A percentile compares a stretch with the other conserved stretches of the same genome.
These are phyloP conservation scores for Amanita subjunquillea DNA, from an alignment of 768 basidiomycete genomes.

Conservation along the genomic window DNA sequence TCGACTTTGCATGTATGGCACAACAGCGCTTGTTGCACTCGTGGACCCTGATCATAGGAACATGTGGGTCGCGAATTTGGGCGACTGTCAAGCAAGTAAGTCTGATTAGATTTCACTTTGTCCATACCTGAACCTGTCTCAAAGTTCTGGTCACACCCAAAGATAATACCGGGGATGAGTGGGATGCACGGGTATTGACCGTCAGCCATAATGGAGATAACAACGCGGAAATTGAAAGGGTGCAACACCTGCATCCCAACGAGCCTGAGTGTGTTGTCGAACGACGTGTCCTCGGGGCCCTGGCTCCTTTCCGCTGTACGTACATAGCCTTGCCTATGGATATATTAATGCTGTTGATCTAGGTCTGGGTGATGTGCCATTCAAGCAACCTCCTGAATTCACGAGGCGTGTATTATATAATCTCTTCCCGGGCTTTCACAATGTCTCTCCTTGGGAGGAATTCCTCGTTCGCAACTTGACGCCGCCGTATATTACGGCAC, in stretches of 20 bases:
- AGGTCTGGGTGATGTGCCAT: conserved; percentile 65
- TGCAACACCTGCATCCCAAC: conserved; percentile 53
- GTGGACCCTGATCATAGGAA: conserved; percentile 60
- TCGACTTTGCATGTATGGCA: conserved; percentile 69
- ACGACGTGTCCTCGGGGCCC: conserved; percentile 62
- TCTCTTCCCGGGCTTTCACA: conserved; percentile 49
- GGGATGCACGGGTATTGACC: conserved; percentile 55
- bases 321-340: conserved; percentile 7
- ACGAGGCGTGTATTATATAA: conserved; percentile 59
- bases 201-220: conserved; percentile 64
- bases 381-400: conserved; percentile 65
- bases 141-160: conserved; percentile 43
- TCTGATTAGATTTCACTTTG: conserved; percentile 7
- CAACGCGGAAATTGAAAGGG: conserved; percentile 51
- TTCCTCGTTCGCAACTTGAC: conserved; percentile 52
- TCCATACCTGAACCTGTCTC: conserved; percentile 1
- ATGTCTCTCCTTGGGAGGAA: conserved; percentile 56
- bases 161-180: conserved; percentile 28
- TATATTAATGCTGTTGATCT: background rate
- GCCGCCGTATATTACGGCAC: conserved; percentile 56
- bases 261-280: conserved; percentile 62
- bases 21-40: conserved; percentile 64
- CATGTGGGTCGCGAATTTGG: conserved; percentile 73
- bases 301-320: conserved; percentile 71
- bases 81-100: conserved; percentile 72